Percentiles rank a stretch among this genome's conserved stretches.
phyloP scores from a whole-genome alignment of 2,329 filamentous ascomycete species.

The Fusarium pseudograminearum region DNA sequence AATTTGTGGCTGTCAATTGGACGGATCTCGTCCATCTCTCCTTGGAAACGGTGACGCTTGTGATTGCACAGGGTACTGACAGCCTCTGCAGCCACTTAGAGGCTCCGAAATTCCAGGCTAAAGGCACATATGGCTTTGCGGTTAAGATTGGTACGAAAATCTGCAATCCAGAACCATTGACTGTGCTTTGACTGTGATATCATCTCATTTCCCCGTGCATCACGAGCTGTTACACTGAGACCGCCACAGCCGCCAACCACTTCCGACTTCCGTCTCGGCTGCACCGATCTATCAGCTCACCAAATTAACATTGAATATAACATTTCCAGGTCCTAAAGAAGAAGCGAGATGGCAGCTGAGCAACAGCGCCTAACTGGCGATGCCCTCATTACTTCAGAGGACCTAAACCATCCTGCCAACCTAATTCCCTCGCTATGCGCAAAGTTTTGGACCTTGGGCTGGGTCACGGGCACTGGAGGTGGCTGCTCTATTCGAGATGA shows the following conservation, averaged over 20 bases:
- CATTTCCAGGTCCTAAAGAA: slow-evolving; percentile 6
- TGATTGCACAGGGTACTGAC: slow-evolving; percentile 23
- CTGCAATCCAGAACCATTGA: not conserved
- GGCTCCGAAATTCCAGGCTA: slow-evolving; percentile 26
- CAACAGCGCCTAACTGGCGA: slow-evolving; percentile 35
- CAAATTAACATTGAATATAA: not conserved
- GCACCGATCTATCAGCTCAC: slow-evolving; percentile 14
- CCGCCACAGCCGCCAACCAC: slow-evolving; percentile 11
- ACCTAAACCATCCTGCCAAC: slow-evolving; percentile 92
- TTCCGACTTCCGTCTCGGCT: slow-evolving; percentile 32
- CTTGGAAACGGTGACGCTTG: slow-evolving; percentile 21
- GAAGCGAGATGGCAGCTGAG: slow-evolving; percentile 37
- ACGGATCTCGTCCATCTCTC: not conserved
- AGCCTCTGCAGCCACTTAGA: slow-evolving; percentile 23
- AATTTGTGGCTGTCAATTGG: slow-evolving; percentile 25
- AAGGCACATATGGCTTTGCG: slow-evolving; percentile 28
- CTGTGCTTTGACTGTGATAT: slow-evolving; percentile 9
- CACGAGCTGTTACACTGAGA: slow-evolving; percentile 15
- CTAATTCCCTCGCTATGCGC: slow-evolving; percentile 92
- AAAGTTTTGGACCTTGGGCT: slow-evolving; percentile 95
- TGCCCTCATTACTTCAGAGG: slow-evolving; percentile 67
- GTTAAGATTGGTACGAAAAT: slow-evolving; percentile 6
- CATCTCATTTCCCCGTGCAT: slow-evolving; percentile 35
- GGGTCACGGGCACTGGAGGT: slow-evolving; percentile 90
- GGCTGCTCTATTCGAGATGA: slow-evolving; percentile 80